These are phyloP conservation scores for Tubosaeta sp. DNA, from an alignment of 768 basidiomycete species.

Conservation along the genomic window DNA sequence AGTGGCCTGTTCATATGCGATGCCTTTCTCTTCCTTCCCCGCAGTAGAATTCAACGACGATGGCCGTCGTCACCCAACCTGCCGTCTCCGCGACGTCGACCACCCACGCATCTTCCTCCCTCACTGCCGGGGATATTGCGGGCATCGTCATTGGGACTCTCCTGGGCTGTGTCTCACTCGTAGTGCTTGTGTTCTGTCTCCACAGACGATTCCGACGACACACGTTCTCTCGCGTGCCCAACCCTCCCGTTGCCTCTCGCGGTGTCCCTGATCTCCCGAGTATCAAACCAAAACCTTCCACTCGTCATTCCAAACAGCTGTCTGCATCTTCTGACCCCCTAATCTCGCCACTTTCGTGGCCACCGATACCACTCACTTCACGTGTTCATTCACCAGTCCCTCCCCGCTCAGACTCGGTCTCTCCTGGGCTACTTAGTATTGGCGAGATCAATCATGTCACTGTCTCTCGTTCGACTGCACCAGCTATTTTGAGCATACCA, in stretches of 20 bases:
- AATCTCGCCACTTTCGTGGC: slow-evolving; percentile 10
- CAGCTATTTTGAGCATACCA: slow-evolving; percentile 4
- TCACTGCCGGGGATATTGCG: slow-evolving; percentile 11
- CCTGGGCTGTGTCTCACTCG: slow-evolving; percentile 12
- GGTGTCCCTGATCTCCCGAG: not conserved
- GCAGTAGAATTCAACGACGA: slow-evolving; percentile 3
- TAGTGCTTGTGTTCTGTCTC: slow-evolving; percentile 10
- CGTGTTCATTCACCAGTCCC: not conserved
- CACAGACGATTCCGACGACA: slow-evolving; percentile 5
- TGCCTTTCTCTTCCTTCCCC: not conserved
- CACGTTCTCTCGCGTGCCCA: slow-evolving; percentile 17
- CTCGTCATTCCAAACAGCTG: slow-evolving; percentile 7
- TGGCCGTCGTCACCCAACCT: slow-evolving; percentile 7
- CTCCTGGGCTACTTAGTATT: not conserved
- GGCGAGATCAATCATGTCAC: slow-evolving; percentile 1
- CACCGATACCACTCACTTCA: slow-evolving; percentile 3
- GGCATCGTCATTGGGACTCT: slow-evolving; percentile 22
- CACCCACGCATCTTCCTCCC: not conserved
- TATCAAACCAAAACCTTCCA: not conserved
- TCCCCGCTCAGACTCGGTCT: slow-evolving; percentile 2
- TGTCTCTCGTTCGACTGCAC: not conserved
- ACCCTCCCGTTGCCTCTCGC: not conserved
- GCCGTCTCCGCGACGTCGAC: slow-evolving; percentile 2
- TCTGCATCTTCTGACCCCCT: slow-evolving; percentile 25
- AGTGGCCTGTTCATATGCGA: slow-evolving; percentile 1